Percentiles rank a stretch among this genome's conserved stretches.
These are phyloP conservation scores for Rhododendron ferrugineum DNA, from an alignment of 148 eudicot species.

Conservation along the genomic window DNA sequence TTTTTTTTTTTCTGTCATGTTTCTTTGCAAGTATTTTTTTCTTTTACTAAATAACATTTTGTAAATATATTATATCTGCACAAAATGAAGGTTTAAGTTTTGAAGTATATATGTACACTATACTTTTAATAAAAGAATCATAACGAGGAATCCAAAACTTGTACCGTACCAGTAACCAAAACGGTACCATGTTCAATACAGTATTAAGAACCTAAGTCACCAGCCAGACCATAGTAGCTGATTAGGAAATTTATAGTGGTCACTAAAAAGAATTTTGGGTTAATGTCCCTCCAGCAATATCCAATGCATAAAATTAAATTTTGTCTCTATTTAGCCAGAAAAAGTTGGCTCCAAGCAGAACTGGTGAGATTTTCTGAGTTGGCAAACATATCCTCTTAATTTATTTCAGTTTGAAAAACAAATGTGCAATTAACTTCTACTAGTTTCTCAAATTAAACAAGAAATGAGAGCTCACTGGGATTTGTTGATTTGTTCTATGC, in stretches of 20 bases:
- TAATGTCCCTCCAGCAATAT: not conserved
- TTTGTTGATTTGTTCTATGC: constrained; percentile 45
- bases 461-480: constrained; percentile 50
- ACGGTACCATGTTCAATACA: too few relatives aligned
- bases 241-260: not conserved
- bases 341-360: constrained; percentile 4
- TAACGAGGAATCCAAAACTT: not conserved
- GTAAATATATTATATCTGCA: too few relatives aligned
- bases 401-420: not conserved
- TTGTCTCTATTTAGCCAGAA: not conserved
- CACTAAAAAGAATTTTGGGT: not conserved
- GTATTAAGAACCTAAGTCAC: too few relatives aligned
- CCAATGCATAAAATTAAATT: not conserved
- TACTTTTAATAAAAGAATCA: not conserved
- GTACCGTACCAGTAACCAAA: too few relatives aligned
- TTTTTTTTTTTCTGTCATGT: too few relatives aligned
- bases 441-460: not conserved
- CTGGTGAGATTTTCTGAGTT: not conserved
- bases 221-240: not conserved
- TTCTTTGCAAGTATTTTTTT: too few relatives aligned
- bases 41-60: too few relatives aligned
- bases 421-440: not conserved
- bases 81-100: too few relatives aligned
- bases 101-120: too few relatives aligned
- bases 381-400: not conserved